Evolutionary conservation across 1,284 basidiomycete species (phyloP), one percentile per base, ranked within the genome.

Genomic region (Ustilago curta): DNA sequence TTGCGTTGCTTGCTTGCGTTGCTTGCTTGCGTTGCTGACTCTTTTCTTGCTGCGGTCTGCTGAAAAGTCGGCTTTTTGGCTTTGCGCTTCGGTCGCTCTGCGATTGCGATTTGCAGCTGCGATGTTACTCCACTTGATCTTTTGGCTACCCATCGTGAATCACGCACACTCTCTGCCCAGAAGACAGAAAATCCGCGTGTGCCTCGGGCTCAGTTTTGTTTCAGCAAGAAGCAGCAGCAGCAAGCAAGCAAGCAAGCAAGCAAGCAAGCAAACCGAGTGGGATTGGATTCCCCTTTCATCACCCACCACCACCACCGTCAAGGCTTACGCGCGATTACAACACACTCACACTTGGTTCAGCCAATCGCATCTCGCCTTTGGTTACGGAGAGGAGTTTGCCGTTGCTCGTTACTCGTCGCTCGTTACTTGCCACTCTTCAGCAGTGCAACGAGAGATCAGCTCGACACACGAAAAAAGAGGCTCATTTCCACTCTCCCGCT

Each of bases 231-330:
- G 23, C 43, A 14, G 23, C 23, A 25, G 25, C n/a, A 45, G 35
- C 35, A 37, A 37, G 35, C 12, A 37, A 37, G 35, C 35, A 37
- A 27, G 27, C 35, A 12, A 35, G 6, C 11, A 3, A 31, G 45
- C 45, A 31, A n/a, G n/a, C n/a, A n/a, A 37, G 35, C 35, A 37
- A 27, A 7, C 35, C 3, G 18, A 48, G 47, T 32, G n/a, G 21
- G 42, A 4, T 52, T 23, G 14, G 16, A 8, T 40, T 21, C 12
- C 14, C 29, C 5, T 21, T 32, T 21, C 16, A 11, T 53, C 40
- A 43, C 27, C 40, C 18, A 16, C 48, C 48, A 50, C 12, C 51
- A 43, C 27, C 52, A 43, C n/a, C 52, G 43, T 7, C 39, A 37
- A 37, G 35, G 25, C 37, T 18, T n/a, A 12, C 40, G n/a, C 27